These are phyloP conservation scores for Monilinia laxa DNA, from an alignment of 2,329 filamentous ascomycete species.

Conservation along the genomic window DNA sequence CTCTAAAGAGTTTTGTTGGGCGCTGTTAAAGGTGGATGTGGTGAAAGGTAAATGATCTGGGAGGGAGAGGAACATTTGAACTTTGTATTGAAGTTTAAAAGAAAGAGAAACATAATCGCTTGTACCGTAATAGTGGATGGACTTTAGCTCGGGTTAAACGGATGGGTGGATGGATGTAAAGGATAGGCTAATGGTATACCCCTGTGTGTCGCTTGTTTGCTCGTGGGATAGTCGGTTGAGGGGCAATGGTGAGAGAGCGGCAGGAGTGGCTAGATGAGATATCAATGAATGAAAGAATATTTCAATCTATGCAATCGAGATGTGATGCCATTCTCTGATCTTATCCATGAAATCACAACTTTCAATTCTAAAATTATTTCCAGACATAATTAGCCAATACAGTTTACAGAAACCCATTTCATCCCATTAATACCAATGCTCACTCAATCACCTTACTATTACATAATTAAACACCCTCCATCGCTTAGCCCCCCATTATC, in stretches of 20 bases:
- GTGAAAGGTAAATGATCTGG: background rate
- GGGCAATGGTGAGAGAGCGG: background rate
- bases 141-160: background rate
- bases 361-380: background rate
- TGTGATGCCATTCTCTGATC: background rate
- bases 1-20: background rate
- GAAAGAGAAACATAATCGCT: background rate
- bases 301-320: background rate
- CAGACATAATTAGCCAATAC: background rate
- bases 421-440: background rate
- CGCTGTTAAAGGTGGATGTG: background rate
- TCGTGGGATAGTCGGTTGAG: background rate
- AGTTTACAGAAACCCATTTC: background rate
- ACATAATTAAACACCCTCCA: slow-evolving; percentile 20
- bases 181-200: slow-evolving; percentile 9
- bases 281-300: background rate
- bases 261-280: slow-evolving; percentile 9
- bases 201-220: slow-evolving; percentile 9
- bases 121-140: background rate
- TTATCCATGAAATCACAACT: background rate
- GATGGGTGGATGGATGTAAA: slow-evolving; percentile 9
- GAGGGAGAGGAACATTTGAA: too few species aligned
- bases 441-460: background rate
- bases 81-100: background rate
- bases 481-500: slow-evolving; percentile 16